Evolutionary conservation across 495 filamentous ascomycete species (phyloP).

Genomic region (Venustampulla echinocandica): DNA sequence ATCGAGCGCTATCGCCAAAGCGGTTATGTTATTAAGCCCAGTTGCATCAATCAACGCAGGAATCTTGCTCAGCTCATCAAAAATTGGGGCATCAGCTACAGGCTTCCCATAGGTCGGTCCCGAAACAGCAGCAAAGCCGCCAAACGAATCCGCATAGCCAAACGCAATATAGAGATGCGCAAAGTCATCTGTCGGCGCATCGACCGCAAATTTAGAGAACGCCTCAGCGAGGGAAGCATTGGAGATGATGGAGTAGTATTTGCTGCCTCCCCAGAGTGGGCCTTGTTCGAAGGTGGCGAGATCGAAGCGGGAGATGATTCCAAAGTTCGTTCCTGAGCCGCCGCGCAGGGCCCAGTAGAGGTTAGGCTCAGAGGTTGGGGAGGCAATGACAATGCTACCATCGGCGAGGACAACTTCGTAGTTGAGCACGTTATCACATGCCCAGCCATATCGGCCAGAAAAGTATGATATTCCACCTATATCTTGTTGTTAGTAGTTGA

Average conservation of each 20-base stretch:
- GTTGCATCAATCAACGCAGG: conserved; percentile 7
- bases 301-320: conserved; percentile 45
- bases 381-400: conserved; percentile 41
- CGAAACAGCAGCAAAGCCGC: conserved; percentile 9
- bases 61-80: conserved; percentile 11
- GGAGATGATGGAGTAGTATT: conserved; percentile 7
- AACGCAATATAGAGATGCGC: conserved; percentile 40
- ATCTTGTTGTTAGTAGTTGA: neutral
- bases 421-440: conserved; percentile 39
- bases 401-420: conserved; percentile 46
- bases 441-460: conserved; percentile 35
- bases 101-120: conserved; percentile 16
- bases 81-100: conserved; percentile 23
- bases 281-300: conserved; percentile 34
- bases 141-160: conserved; percentile 20
- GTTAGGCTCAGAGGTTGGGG: conserved; percentile 32
- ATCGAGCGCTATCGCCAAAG: conserved; percentile 6
- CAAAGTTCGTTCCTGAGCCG: conserved; percentile 44
- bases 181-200: conserved; percentile 31
- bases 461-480: conserved; percentile 38
- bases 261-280: conserved; percentile 37
- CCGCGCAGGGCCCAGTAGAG: conserved; percentile 49
- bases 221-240: conserved; percentile 23
- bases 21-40: conserved; percentile 2
- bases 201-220: conserved; percentile 31